phyloP scores from a whole-genome alignment of 1,284 basidiomycete genomes.

The Ustilago lituana region DNA sequence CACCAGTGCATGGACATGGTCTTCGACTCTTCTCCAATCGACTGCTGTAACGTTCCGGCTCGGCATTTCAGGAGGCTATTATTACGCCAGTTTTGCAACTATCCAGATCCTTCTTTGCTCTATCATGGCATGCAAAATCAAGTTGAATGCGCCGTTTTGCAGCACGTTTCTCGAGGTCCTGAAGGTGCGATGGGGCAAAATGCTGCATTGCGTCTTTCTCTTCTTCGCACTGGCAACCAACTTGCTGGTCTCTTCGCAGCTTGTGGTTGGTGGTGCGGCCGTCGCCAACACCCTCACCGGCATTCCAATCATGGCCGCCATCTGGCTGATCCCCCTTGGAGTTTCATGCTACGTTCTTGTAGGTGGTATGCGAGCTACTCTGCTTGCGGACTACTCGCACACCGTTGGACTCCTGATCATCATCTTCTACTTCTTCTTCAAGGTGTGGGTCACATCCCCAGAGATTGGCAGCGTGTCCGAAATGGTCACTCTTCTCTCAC shows the following conservation, averaged over 20 bases:
- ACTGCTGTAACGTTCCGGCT: constrained; percentile 70
- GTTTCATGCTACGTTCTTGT: constrained; percentile 60
- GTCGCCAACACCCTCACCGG: constrained; percentile 72
- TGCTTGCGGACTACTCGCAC: constrained; percentile 65
- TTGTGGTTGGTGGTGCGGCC: constrained; percentile 62
- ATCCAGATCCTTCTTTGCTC: constrained; percentile 78
- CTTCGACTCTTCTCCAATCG: constrained; percentile 73
- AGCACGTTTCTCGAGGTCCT: constrained; percentile 77
- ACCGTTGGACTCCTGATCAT: constrained; percentile 59
- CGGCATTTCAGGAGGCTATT: constrained; percentile 40
- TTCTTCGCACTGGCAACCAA: constrained; percentile 82
- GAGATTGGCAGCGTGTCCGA: constrained; percentile 53
- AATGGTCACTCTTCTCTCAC: constrained; percentile 71
- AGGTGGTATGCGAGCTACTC: constrained; percentile 63
- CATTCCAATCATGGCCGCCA: constrained; percentile 52
- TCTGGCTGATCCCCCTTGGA: constrained; percentile 62
- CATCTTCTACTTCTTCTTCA: constrained; percentile 72
- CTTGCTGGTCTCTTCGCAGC: constrained; percentile 62
- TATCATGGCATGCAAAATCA: constrained; percentile 71
- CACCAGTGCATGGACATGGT: constrained; percentile 71
- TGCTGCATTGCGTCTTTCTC: constrained; percentile 79
- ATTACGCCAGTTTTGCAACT: constrained; percentile 67
- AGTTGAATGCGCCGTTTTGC: constrained; percentile 73
- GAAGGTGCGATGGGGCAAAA: constrained; percentile 76
- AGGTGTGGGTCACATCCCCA: constrained; percentile 75